Conservation (phyloP, 768 basidiomycete species). For the Naganishia randhawae region DNA sequence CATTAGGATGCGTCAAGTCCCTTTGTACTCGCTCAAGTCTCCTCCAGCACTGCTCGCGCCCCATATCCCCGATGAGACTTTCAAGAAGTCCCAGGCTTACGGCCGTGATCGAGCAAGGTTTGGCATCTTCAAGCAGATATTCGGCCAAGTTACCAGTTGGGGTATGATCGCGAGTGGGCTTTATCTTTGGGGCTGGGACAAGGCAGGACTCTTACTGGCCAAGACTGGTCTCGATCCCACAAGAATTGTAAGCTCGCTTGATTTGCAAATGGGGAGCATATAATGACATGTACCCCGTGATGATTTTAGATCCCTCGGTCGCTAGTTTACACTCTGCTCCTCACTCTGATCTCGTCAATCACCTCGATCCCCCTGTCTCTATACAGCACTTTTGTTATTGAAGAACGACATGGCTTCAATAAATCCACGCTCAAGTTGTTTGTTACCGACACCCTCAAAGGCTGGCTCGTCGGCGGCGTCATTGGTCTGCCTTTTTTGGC, state of each 20-base stretch:
- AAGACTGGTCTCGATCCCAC: constrained; percentile 52
- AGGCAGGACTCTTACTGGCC: constrained; percentile 58
- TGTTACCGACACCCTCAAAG: constrained; percentile 73
- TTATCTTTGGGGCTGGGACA: constrained; percentile 76
- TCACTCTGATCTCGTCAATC: constrained; percentile 62
- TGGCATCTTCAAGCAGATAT: constrained; percentile 67
- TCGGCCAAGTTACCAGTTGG: constrained; percentile 69
- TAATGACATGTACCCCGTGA: neutral
- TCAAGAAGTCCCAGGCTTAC: constrained; percentile 86
- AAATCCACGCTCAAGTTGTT: constrained; percentile 78
- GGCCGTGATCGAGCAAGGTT: constrained; percentile 85
- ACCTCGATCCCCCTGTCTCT: constrained; percentile 70
- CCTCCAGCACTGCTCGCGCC: constrained; percentile 68
- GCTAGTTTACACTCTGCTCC: constrained; percentile 66
- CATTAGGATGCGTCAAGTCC: constrained; percentile 71
- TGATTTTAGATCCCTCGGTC: constrained; percentile 71
- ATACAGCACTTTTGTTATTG: constrained; percentile 88
- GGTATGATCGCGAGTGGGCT: constrained; percentile 68
- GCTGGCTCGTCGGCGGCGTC: constrained; percentile 65
- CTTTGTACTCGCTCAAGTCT: constrained; percentile 69
- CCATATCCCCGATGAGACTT: constrained; percentile 67
- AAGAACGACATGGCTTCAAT: constrained; percentile 95
- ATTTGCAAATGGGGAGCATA: neutral
- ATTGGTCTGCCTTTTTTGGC: constrained; percentile 83
- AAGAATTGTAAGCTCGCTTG: constrained; percentile 11